Conservation (phyloP, 495 filamentous ascomycete species). For the Choiromyces venosus region DNA sequence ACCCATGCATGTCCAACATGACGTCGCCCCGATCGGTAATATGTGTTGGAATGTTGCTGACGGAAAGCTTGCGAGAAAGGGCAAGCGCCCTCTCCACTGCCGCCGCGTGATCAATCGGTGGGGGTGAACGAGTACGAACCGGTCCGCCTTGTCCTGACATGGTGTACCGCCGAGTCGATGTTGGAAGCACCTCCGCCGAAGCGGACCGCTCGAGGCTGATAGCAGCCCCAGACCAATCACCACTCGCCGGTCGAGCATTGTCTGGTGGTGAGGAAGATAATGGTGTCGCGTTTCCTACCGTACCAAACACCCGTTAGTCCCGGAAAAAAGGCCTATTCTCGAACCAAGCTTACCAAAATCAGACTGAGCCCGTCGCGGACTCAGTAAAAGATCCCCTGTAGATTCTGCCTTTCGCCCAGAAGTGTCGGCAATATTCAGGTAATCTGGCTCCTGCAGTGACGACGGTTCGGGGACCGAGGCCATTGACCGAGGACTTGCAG, state of each 20-base stretch:
- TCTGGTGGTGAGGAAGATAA: conserved; percentile 58
- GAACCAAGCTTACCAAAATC: conserved; percentile 48
- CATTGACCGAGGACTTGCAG: conserved; percentile 65
- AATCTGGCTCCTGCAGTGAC: conserved; percentile 74
- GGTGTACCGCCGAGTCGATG: conserved; percentile 37
- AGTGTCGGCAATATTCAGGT: conserved; percentile 53
- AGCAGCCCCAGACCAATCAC: conserved; percentile 44
- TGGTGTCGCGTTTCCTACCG: conserved; percentile 51
- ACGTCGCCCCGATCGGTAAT: conserved; percentile 91
- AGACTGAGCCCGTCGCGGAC: conserved; percentile 46
- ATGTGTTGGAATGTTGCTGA: conserved; percentile 83
- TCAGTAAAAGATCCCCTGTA: conserved; percentile 8
- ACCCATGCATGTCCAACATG: conserved; percentile 97
- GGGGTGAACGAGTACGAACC: conserved; percentile 45
- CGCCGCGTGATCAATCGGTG: conserved; percentile 65
- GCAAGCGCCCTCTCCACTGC: conserved; percentile 77
- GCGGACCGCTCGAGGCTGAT: conserved; percentile 50
- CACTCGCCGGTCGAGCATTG: conserved; percentile 43
- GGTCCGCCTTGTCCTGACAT: conserved; percentile 38
- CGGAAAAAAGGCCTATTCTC: conserved; percentile 44
- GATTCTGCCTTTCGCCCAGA: conserved; percentile 25
- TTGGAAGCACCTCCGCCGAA: conserved; percentile 50
- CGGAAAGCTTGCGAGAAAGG: conserved; percentile 76
- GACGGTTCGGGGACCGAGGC: conserved; percentile 53
- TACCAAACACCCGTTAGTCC: conserved; percentile 12